Evolutionary conservation across 73 alveolate species (phyloP), one percentile per base, ranked within the genome.

Genomic region (Uronychia setigera): DNA sequence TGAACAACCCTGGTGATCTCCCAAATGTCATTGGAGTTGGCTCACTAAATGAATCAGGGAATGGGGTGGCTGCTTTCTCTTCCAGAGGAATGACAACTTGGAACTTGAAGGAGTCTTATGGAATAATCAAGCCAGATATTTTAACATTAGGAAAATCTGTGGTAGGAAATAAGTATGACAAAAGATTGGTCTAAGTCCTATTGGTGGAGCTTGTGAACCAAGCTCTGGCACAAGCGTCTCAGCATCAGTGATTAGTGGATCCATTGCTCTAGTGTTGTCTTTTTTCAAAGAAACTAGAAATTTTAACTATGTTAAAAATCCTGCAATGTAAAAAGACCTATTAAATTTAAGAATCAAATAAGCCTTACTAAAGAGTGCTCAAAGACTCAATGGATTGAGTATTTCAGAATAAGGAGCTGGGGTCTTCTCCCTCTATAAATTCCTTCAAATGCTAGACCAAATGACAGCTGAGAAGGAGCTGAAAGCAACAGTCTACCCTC

Each of bases 1-100:
- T 91, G n/a, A 91, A 90, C 77, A 82, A 81, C 59, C 96, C 96
- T 14, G 96, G 94, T 11, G 94, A 91, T 78, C 78, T 82, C 46
- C 58, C 81, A 14, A 86, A 91, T 77, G 96, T 91, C 0, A 91
- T 91, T 32, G 94, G 95, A 46, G 89, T 89, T 33, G 97, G 97
- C 29, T 92, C 94, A 9, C 59, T 91, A 25, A 93, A 91, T 82
- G 75, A 77, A 29, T 1, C 81, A 32, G 77, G 74, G 46, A n/a
- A 35, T 26, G 76, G 77, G n/a, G 83, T 89, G 0, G 97, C 97
- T 9, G 58, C 78, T 1, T 92, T 92, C 74, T 80, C 93, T 33
- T 87, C 94, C 31, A 75, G 97, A 77, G 97, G 97, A 27, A 92
- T 92, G 81, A 92, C 97, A 26, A 84, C 93, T 14, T 87, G 94